A percentile compares a stretch with the other conserved stretches of the same genome.
Conservation (phyloP, 2,329 filamentous ascomycete species). For the Calonectria henricotiae region DNA sequence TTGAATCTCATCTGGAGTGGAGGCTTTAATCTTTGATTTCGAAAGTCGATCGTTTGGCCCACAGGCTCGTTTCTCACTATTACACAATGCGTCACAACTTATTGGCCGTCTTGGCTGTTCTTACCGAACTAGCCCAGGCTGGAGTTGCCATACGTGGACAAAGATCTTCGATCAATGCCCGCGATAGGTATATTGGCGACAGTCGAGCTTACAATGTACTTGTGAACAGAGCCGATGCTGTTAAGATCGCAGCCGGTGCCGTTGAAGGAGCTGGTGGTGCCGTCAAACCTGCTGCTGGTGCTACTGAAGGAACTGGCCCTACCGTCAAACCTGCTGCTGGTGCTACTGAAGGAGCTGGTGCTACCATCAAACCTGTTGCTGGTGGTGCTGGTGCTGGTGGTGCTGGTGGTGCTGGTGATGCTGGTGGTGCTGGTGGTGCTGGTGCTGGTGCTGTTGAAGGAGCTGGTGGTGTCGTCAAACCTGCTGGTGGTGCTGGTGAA, state of each 20-base stretch:
- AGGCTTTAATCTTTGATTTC: conserved; percentile 31
- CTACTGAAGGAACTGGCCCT: neutral
- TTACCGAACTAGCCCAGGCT: conserved; percentile 48
- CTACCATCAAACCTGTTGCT: neutral
- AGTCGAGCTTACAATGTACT: neutral
- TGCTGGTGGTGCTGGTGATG: neutral
- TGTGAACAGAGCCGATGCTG: neutral
- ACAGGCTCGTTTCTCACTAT: conserved; percentile 7
- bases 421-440: neutral
- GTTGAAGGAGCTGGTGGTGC: neutral
- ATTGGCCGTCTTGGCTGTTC: conserved; percentile 48
- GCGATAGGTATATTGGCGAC: neutral
- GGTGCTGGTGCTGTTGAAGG: neutral
- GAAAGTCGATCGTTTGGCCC: conserved; percentile 38
- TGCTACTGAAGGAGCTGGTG: neutral
- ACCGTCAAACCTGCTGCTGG: neutral
- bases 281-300: neutral
- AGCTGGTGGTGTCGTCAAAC: neutral
- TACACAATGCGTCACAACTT: conserved; percentile 48
- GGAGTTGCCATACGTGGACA: conserved; percentile 32
- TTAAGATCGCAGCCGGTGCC: neutral
- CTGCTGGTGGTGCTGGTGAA: neutral
- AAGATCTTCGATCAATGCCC: conserved; percentile 26
- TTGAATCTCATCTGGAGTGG: conserved; percentile 27
- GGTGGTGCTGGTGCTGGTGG: neutral